Percentiles rank a stretch among this genome's conserved stretches.
phyloP scores from a whole-genome alignment of 2,329 filamentous ascomycete genomes.

The Beauveria australis region DNA sequence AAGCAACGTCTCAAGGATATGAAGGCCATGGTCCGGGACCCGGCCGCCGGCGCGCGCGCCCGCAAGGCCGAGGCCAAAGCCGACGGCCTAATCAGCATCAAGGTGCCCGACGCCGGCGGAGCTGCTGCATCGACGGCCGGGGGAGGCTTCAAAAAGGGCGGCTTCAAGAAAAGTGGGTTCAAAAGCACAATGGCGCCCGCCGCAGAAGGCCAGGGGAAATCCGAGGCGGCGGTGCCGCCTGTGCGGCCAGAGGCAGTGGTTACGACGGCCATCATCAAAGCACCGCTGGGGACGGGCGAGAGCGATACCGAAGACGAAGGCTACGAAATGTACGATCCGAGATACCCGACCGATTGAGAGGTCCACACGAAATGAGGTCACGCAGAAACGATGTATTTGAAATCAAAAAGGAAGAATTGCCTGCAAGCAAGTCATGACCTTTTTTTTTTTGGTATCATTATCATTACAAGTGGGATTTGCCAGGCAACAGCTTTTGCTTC shows the following conservation, averaged over 20 bases:
- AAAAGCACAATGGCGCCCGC: slow-evolving; percentile 64
- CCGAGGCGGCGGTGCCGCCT: slow-evolving; percentile 29
- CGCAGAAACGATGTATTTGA: background rate
- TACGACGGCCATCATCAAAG: slow-evolving; percentile 17
- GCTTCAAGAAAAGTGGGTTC: slow-evolving; percentile 77
- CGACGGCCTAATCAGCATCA: slow-evolving; percentile 61
- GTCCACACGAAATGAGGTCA: background rate
- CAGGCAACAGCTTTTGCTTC: background rate
- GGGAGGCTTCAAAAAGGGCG: slow-evolving; percentile 56
- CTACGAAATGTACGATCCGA: slow-evolving; percentile 60
- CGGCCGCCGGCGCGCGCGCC: slow-evolving; percentile 54
- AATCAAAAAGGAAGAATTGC: background rate
- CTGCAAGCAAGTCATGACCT: background rate
- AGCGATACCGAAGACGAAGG: slow-evolving; percentile 63
- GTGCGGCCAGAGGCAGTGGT: slow-evolving; percentile 23
- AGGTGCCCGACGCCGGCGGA: slow-evolving; percentile 36
- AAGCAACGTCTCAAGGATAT: slow-evolving; percentile 84
- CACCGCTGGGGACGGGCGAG: slow-evolving; percentile 27
- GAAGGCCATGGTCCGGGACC: slow-evolving; percentile 73
- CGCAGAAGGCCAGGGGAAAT: slow-evolving; percentile 21
- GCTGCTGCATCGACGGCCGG: slow-evolving; percentile 20
- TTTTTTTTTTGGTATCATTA: slow-evolving; percentile 10
- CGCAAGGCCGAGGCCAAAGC: slow-evolving; percentile 64
- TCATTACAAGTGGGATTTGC: slow-evolving; percentile 6
- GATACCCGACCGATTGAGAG: slow-evolving; percentile 50